Base-by-base conservation (phyloP, 352 stramenopile genomes). In the Phytophthora citricola region DNA sequence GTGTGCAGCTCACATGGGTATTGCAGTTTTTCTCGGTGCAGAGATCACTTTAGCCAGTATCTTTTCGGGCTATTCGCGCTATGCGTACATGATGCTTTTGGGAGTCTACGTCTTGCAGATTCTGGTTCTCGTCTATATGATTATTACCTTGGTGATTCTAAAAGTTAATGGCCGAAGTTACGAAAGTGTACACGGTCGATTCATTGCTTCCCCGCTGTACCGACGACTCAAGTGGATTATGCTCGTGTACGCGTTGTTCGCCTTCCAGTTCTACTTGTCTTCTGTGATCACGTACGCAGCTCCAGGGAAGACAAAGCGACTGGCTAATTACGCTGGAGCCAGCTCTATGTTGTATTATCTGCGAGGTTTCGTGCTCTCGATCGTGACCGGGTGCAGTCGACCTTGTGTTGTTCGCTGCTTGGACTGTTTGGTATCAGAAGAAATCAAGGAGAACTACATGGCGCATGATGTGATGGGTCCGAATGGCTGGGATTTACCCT, bases 181-280 rank as follows among this genome's bases (percentile, higher is more conserved):
- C 45, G 78, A 87, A 46, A 79, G 66, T 32, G 65, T 87, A 9
- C 75, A 87, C 39, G 73, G 76, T 12, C 56, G 52, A 17, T 82
- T 84, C 24, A 64, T 79, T n/a, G 44, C 64, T 41, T 84, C 75
- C 8, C 78, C 78, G 3, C 54, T 84, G n/a, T 87, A 87, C 34
- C 53, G 47, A 17, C 63, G 78, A 17, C 73, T 87, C 20, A 78
- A 79, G 29, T 73, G 73, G 56, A 83, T 87, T 38, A 78, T 87
- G 78, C 8, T 83, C 1, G 63, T 76, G 11, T 79, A 81, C 54
- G 68, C 75, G 8, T 43, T 88, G 3, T 87, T 88, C 44, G 71
- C 78, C 14, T 65, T 87, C 17, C 80, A 89, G 46, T 89, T 83
- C 66, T 63, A 85, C 12, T 66, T 83, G 3, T 69, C 71, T 2